Percentiles rank a stretch among this genome's conserved stretches.
Conservation (phyloP, 2,329 filamentous ascomycete species). For the Emydomyces testavorans region DNA sequence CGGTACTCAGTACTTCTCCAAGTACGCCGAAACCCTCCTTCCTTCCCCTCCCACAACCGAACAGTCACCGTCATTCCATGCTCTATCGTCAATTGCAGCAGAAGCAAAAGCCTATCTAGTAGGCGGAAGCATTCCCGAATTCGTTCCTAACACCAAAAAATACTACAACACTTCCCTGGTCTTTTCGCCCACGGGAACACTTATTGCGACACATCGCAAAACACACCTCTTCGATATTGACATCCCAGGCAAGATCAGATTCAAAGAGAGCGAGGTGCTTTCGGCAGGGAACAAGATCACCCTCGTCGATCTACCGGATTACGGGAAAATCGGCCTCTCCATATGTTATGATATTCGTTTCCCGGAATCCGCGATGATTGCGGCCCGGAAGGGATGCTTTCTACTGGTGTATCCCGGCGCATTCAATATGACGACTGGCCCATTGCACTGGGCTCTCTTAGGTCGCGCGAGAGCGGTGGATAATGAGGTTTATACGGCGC, state of each 20-base stretch:
- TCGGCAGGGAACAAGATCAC: conserved; percentile 76
- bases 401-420: conserved; percentile 87
- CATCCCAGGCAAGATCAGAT: conserved; percentile 87
- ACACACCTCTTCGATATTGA: conserved; percentile 96
- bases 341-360: conserved; percentile 99
- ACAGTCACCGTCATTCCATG: conserved; percentile 73
- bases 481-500: conserved; percentile 84
- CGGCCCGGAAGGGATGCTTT: conserved; percentile 76
- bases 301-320: conserved; percentile 73
- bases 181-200: conserved; percentile 64
- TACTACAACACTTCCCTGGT: conserved; percentile 87
- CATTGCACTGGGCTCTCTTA: conserved; percentile 79
- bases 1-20: conserved; percentile 78
- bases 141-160: conserved; percentile 51
- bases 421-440: conserved; percentile 88
- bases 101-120: conserved; percentile 72
- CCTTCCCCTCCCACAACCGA: conserved; percentile 60
- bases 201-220: conserved; percentile 84
- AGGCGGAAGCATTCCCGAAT: conserved; percentile 86
- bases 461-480: conserved; percentile 77
- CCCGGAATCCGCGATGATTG: conserved; percentile 82
- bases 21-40: conserved; percentile 79
- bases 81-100: conserved; percentile 64
- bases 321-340: conserved; percentile 73
- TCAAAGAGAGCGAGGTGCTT: conserved; percentile 81